phyloP scores from a whole-genome alignment of 805 yeast genomes.

The Lachancea fermentati region DNA sequence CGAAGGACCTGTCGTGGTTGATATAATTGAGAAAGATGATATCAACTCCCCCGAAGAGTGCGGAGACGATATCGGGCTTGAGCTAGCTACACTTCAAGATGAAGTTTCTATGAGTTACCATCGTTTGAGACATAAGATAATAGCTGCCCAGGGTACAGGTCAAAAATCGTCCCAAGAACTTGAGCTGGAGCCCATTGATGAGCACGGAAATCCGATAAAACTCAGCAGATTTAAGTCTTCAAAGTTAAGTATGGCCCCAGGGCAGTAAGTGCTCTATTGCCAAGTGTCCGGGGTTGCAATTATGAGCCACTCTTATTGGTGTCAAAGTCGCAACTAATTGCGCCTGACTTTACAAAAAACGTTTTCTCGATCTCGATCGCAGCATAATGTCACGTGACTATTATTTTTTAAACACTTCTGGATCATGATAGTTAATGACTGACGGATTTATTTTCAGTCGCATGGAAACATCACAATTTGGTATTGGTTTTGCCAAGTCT shows the following conservation, averaged over 20 bases:
- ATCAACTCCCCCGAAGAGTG: constrained; percentile 5
- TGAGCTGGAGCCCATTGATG: constrained; percentile 67
- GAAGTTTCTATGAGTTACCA: constrained; percentile 54
- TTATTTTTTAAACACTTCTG: too few species aligned
- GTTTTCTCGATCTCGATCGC: too few species aligned
- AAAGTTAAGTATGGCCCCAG: constrained; percentile 3
- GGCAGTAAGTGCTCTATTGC: neutral
- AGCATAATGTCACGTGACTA: neutral
- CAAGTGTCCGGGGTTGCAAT: too few species aligned
- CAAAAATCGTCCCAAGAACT: constrained; percentile 8
- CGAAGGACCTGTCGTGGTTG: constrained; percentile 26
- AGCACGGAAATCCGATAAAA: constrained; percentile 50
- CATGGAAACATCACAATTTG: too few species aligned
- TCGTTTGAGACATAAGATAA: constrained; percentile 43
- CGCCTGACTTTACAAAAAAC: neutral
- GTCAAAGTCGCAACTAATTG: too few species aligned
- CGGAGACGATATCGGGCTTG: constrained; percentile 7
- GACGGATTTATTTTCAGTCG: too few species aligned
- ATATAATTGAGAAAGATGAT: constrained; percentile 30
- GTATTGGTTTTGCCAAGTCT: too few species aligned
- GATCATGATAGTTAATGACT: too few species aligned
- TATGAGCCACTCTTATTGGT: too few species aligned
- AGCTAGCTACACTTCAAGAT: constrained; percentile 36
- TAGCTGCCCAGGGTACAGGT: constrained; percentile 44
- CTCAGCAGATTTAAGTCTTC: constrained; percentile 61